Evolutionary conservation across 495 filamentous ascomycete species (phyloP), one percentile per base, ranked within the genome.

Genomic region (Aspergillus nidulans): DNA sequence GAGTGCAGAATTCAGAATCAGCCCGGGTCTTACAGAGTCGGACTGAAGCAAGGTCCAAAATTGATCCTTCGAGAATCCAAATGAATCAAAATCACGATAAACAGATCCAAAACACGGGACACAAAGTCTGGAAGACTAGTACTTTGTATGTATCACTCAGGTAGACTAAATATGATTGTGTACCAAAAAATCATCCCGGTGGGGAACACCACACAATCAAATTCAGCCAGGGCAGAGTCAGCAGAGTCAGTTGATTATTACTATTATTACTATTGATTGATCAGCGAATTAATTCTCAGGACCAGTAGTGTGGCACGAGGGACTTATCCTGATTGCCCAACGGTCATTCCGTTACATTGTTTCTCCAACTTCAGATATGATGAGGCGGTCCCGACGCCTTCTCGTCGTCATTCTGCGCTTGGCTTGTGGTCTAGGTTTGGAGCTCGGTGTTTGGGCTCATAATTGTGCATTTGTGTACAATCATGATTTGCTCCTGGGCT

Each of bases 391-490:
- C n/a, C n/a, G n/a, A n/a, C n/a, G n/a, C n/a, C n/a, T n/a, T n/a
- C n/a, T n/a, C n/a, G n/a, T 39, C 56, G 32, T 30, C 32, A 30
- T 25, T 55, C 38, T 44, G 24, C 38, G 30, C 25, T 36, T 44
- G 45, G 43, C 51, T 49, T 34, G 48, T 43, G 49, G 28, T 43
- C 45, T 15, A 34, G 20, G 4, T 7, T 43, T 50, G 40, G 4
- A 6, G 6, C 25, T 46, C 30, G 34, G 52, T 49, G 21, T 36
- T 24, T 26, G 30, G 56, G 38, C 44, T 50, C 45, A 32, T 49
- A n/a, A n/a, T n/a, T n/a, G n/a, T 58, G 58, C 62, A 61, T 53
- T 63, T 70, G 69, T 71, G 69, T 73, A 69, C 63, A 64, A 62
- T 56, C 59, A 61, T 71, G 69, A 73, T 73, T 71, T 71, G 70